Evolutionary conservation across 106 monocot genomes (phyloP).

Genomic region (Dioscorea alata): DNA sequence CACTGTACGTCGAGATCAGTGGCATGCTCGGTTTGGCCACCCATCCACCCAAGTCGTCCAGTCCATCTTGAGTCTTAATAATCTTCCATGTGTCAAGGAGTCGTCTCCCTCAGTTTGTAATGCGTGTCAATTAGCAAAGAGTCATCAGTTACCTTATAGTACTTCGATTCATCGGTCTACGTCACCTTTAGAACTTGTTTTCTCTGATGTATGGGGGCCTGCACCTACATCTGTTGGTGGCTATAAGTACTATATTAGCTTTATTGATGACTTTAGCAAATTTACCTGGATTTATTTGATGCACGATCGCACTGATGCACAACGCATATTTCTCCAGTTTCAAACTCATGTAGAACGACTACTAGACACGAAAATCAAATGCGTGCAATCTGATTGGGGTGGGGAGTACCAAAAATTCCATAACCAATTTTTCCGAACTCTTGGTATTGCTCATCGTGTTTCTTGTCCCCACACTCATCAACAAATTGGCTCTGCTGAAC

Average conservation of each 20-base stretch:
- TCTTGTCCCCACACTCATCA: neutral
- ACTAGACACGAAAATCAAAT: neutral
- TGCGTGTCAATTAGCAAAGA: neutral
- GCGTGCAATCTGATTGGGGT: neutral
- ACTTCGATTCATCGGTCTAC: neutral
- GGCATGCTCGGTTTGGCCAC: neutral
- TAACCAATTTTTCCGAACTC: neutral
- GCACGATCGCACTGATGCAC: neutral
- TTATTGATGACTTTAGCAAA: neutral
- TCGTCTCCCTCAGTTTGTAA: neutral
- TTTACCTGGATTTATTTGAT: slow-evolving; percentile 1
- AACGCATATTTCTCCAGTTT: neutral
- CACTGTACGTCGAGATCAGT: too few species aligned
- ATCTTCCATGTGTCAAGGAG: neutral
- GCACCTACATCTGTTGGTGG: neutral
- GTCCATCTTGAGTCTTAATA: neutral
- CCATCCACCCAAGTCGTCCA: neutral
- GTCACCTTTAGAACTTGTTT: neutral
- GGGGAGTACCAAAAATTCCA: neutral
- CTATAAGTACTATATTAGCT: slow-evolving; percentile 1
- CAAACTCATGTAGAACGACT: neutral
- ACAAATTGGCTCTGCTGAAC: neutral
- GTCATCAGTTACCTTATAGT: neutral
- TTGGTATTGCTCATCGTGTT: neutral
- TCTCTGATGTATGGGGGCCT: slow-evolving; percentile 1